Evolutionary conservation across 2,329 filamentous ascomycete genomes (phyloP).

Genomic region (Setomelanomma holmii): DNA sequence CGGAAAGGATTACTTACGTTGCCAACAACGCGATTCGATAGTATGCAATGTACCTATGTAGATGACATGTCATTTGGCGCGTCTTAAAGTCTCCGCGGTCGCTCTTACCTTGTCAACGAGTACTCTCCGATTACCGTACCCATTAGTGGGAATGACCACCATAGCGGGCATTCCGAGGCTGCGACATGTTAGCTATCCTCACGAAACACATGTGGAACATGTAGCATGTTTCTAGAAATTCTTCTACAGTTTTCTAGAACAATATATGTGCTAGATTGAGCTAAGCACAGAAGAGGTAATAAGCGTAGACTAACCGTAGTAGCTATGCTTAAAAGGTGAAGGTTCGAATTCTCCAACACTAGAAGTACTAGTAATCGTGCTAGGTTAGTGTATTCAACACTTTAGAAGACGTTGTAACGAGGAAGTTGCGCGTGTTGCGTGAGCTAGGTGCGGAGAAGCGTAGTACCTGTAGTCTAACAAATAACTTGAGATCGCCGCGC

Average conservation of each 20-base stretch:
- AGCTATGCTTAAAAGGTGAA: neutral
- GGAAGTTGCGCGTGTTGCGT: too few relatives aligned
- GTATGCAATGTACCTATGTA: constrained; percentile 27
- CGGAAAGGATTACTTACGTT: constrained; percentile 24
- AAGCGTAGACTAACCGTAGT: too few relatives aligned
- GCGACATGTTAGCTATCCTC: constrained; percentile 12
- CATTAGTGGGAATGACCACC: constrained; percentile 35
- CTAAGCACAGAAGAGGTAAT: neutral
- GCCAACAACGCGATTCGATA: constrained; percentile 36
- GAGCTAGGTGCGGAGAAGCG: too few relatives aligned
- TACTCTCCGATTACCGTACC: constrained; percentile 26
- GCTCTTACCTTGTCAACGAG: constrained; percentile 30
- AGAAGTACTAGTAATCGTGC: neutral
- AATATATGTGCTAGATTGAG: neutral
- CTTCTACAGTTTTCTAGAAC: neutral
- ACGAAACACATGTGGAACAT: neutral
- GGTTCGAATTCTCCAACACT: neutral
- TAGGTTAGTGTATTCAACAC: neutral
- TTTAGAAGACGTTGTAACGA: too few relatives aligned
- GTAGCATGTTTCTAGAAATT: neutral
- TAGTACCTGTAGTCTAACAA: neutral
- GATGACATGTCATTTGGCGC: constrained; percentile 7
- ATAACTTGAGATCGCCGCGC: neutral
- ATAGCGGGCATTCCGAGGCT: constrained; percentile 30
- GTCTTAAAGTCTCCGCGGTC: neutral